These are phyloP conservation scores for Cercospora janseana DNA, from an alignment of 2,329 filamentous ascomycete species.

Conservation along the genomic window DNA sequence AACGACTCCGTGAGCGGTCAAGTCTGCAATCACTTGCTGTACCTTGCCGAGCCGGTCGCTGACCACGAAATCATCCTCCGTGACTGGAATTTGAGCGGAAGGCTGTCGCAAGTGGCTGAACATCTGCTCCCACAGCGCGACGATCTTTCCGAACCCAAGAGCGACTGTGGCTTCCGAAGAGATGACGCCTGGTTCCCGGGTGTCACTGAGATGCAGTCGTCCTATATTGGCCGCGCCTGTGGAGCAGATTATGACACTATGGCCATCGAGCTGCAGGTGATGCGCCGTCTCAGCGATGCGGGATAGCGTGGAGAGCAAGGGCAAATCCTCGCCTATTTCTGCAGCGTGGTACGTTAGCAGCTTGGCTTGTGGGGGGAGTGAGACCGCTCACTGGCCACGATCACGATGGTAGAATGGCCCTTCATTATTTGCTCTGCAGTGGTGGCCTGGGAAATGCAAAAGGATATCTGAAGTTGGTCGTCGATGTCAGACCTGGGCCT, in stretches of 20 bases:
- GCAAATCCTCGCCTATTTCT: background rate
- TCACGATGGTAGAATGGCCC: background rate
- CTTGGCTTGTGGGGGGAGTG: background rate
- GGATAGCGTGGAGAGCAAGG: background rate
- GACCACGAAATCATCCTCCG: background rate
- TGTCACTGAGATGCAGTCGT: too few species aligned
- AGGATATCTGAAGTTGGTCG: background rate
- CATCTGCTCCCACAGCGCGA: background rate
- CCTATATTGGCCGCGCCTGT: background rate
- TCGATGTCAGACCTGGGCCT: background rate
- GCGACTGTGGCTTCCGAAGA: background rate
- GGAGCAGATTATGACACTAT: background rate
- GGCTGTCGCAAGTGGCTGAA: slow-evolving; percentile 1
- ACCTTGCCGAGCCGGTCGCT: background rate
- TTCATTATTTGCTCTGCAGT: background rate
- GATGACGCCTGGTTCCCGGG: background rate
- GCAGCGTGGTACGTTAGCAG: background rate
- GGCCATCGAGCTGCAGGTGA: background rate
- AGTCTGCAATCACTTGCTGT: background rate
- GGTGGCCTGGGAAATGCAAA: background rate
- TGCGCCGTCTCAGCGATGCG: background rate
- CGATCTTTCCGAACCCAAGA: background rate
- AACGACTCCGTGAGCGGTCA: background rate
- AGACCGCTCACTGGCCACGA: background rate
- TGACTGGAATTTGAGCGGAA: background rate